These are phyloP conservation scores for Athelia psychrophila DNA, from an alignment of 1,284 basidiomycete species.

Conservation along the genomic window DNA sequence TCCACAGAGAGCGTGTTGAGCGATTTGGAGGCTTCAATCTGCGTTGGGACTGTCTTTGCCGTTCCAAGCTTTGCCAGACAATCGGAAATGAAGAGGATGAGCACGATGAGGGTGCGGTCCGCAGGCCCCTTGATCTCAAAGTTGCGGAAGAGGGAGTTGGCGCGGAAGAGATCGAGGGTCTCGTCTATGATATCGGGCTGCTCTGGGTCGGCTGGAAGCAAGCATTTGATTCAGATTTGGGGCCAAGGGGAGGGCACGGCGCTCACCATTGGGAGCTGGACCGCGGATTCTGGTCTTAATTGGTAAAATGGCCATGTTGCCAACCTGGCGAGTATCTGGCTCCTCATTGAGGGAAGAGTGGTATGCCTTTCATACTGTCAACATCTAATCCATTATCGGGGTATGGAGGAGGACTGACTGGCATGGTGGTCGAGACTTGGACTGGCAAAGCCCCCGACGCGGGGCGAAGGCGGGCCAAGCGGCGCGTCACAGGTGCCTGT, in stretches of 20 bases:
- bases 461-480: neutral
- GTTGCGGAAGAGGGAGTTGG: constrained; percentile 99
- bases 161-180: constrained; percentile 94
- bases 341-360: constrained; percentile 95
- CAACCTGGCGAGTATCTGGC: constrained; percentile 78
- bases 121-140: constrained; percentile 99
- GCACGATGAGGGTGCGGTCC: constrained; percentile 94
- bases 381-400: constrained; percentile 5
- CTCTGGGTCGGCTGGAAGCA: constrained; percentile 64
- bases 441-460: neutral
- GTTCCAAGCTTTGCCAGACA: constrained; percentile 88
- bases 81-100: constrained; percentile 98
- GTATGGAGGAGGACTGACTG: neutral
- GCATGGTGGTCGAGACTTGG: neutral
- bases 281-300: constrained; percentile 91
- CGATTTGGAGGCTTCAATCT: constrained; percentile 86
- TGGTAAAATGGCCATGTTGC: constrained; percentile 90
- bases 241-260: constrained; percentile 1
- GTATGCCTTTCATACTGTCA: constrained; percentile 70
- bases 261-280: constrained; percentile 81
- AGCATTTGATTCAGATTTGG: constrained; percentile 6
- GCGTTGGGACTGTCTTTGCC: constrained; percentile 61
- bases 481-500: too few species aligned
- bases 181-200: constrained; percentile 94
- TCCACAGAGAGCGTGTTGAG: constrained; percentile 93